phyloP scores from a whole-genome alignment of 139 green algal species.

The Monoraphidium neglectum region DNA sequence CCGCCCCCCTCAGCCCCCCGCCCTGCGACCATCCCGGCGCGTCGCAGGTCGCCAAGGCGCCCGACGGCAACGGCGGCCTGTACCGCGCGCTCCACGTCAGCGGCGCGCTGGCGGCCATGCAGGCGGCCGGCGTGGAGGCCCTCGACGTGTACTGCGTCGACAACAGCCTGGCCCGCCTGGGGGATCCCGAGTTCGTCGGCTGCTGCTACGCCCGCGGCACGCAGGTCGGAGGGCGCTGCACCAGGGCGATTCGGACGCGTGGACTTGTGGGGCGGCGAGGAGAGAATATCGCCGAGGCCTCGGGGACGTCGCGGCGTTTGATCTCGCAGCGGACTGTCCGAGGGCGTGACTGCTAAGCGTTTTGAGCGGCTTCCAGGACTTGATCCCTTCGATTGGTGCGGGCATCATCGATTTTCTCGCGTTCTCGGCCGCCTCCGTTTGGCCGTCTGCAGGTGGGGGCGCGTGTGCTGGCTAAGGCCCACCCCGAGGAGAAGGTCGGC shows the following conservation, averaged over 20 bases:
- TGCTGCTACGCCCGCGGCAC: conserved; percentile 55
- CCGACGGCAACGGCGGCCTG: conserved; percentile 96
- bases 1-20: no score
- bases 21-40: no score
- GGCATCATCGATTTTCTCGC: no score
- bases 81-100: conserved; percentile 78
- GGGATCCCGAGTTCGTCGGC: conserved; percentile 84
- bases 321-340: no score
- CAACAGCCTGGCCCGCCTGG: conserved; percentile 82
- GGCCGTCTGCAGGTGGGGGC: conserved; percentile 62
- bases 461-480: conserved; percentile 74
- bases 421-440: no score
- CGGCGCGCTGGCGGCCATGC: conserved; percentile 72
- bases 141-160: conserved; percentile 91
- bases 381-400: no score
- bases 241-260: not conserved
- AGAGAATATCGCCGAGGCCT: no score
- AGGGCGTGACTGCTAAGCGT: no score
- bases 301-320: no score
- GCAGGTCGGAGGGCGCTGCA: not conserved
- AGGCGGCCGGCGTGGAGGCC: conserved; percentile 65
- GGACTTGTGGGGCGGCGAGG: not conserved
- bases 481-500: conserved; percentile 79
- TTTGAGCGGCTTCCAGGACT: no score
- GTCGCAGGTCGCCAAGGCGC: conserved; percentile 76